Base-by-base conservation (phyloP, 495 filamentous ascomycete species). In the Xylaria cubensis region DNA sequence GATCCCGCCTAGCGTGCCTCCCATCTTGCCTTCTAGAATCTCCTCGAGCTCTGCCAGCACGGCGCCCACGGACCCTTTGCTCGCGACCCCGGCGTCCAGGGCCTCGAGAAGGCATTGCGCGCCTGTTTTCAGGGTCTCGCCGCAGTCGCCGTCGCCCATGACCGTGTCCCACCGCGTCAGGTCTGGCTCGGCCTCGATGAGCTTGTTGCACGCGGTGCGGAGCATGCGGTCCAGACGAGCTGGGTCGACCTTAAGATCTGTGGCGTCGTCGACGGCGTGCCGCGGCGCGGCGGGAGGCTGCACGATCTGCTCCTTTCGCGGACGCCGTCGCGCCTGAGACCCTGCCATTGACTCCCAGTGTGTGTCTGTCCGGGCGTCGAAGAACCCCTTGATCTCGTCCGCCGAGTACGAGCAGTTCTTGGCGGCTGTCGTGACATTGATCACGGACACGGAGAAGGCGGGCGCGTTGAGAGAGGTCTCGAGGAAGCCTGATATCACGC, bases 61-160 rank as follows among this genome's bases (percentile, higher is more conserved):
- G 8, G 79, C 77, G 69, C 88, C 81, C 3, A 90, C 82, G 8
- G 85, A 86, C 0, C 86, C 87, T 19, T 80, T 75, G 10, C 78
- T 76, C 2, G 84, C 78, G 5, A 84, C 32, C 39, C 76, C 73
- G 2, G 72, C 53, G 67, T 82, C 76, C 5, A 85, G 69, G 7
- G 82, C 83, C 17, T 83, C 81, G 3, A 86, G 72, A 2, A 86
- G 78, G 19, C 77, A 80, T 13, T 36, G 80, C 0, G 84, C 83
- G 19, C 84, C 84, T 10, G 80, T 85, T 72, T 88, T 82, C 10
- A 91, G 83, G 17, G 88, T 88, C 80, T 90, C 85, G 29, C 89
- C 89, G 74, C 89, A 91, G 75, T 91, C 89, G 12, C 89, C 89
- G 76, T 91, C 89, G 44, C 89, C 89, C 89, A 91, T 91, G 67